Base-by-base conservation (phyloP, 164 flowering plant genomes). In the Brasenia schreberi region DNA sequence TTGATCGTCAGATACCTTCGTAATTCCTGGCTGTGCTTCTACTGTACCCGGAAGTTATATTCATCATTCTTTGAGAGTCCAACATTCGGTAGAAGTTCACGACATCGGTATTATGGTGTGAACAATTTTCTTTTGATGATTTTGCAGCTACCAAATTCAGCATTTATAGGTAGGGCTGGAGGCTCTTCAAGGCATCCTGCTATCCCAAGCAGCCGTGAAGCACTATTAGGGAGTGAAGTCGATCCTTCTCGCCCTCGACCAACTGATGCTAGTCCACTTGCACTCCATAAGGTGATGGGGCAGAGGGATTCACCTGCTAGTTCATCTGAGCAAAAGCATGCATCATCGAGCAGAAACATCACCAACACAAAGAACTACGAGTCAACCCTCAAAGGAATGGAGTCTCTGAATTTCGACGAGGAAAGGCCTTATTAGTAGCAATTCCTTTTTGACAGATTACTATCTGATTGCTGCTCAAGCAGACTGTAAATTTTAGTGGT, bases 321-420 rank as follows among this genome's bases (percentile, higher is more conserved):
- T 14, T 84, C 90, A 4, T 80, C 87, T n/a, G 90, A 87, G 56
- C 82, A 84, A 2, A 88, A 75, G 73, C 84, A 79, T 33, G 17
- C 80, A 9, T 75, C 90, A 19, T 86, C 96, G 59, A 77, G 80
- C 16, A 84, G 86, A 73, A 80, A 77, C 71, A 58, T 71, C 33
- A 23, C 87, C 14, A 77, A 76, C 72, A 68, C 66, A 16, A 88
- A 77, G 78, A 88, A 79, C 71, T 87, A 82, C 61, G 98, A 93
- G 59, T 69, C 87, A 6, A 73, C 97, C 4, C 82, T 90, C 23
- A 90, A 79, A 75, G 97, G 97, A n/a, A 86, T 93, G 10, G 94
- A 90, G 75, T 63, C 74, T 66, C 80, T 93, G 68, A 82, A 76
- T 58, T 83, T 90, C 69, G 90, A 87, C 64, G 91, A 90, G 72